A percentile compares a stretch with the other conserved stretches of the same genome.
phyloP scores from a whole-genome alignment of 2,329 filamentous ascomycete species.

The Ustulina deusta region DNA sequence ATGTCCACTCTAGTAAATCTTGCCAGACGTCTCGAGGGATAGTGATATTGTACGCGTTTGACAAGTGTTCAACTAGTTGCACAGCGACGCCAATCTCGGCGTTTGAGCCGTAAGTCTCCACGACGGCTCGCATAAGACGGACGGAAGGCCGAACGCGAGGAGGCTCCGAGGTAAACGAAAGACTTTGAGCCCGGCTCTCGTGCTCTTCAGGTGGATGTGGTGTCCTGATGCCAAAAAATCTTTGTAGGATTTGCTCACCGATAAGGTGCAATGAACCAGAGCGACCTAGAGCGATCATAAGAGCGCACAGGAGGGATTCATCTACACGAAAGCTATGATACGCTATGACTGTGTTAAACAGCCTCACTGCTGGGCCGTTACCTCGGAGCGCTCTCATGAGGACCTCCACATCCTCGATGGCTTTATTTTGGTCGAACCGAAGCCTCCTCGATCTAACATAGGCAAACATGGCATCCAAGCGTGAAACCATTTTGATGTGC shows the following conservation, averaged over 20 bases:
- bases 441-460: constrained; percentile 31
- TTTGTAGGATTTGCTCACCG: constrained; percentile 47
- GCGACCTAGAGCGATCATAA: constrained; percentile 59
- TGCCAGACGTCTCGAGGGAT: constrained; percentile 72
- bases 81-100: constrained; percentile 70
- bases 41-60: constrained; percentile 67
- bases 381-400: constrained; percentile 48
- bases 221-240: constrained; percentile 48
- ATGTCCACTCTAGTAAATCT: constrained; percentile 75
- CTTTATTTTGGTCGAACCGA: constrained; percentile 51
- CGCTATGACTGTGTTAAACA: constrained; percentile 48
- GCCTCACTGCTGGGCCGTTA: constrained; percentile 44
- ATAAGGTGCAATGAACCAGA: constrained; percentile 53
- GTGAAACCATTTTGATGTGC: too few relatives aligned
- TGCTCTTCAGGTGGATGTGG: constrained; percentile 13
- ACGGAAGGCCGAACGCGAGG: constrained; percentile 62
- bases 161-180: not conserved
- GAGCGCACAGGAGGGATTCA: constrained; percentile 56
- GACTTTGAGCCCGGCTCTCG: not conserved
- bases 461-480: constrained; percentile 45
- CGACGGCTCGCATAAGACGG: constrained; percentile 72
- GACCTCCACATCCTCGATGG: constrained; percentile 46
- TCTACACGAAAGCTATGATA: constrained; percentile 49
- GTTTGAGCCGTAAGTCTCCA: constrained; percentile 75
- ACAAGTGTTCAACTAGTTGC: constrained; percentile 71